Percentiles rank a stretch among this genome's conserved stretches.
phyloP scores from a whole-genome alignment of 2,329 filamentous ascomycete species.

The Trichoderma sp. region DNA sequence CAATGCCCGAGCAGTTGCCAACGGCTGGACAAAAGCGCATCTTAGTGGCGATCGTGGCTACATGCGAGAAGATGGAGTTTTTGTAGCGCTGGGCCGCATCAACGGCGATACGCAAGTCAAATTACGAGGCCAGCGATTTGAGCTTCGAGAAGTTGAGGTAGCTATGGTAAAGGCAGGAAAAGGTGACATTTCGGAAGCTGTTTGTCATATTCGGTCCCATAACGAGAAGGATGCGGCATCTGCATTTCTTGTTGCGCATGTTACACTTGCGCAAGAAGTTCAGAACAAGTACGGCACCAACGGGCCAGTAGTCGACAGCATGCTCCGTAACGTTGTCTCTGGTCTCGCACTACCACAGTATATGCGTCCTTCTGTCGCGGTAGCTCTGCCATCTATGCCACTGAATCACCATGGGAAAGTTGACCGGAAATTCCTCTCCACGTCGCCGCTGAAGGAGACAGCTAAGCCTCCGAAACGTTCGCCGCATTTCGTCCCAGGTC shows the following conservation, averaged over 20 bases:
- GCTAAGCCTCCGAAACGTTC: background rate
- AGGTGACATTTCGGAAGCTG: background rate
- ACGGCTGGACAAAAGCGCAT: background rate
- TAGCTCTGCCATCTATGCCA: conserved; percentile 38
- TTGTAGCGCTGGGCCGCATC: conserved; percentile 45
- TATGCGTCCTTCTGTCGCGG: conserved; percentile 40
- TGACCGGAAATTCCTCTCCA: conserved; percentile 31
- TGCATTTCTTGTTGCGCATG: background rate
- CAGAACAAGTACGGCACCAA: background rate
- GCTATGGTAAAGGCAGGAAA: background rate
- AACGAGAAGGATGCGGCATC: background rate
- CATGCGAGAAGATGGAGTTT: conserved; percentile 37
- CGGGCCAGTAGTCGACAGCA: background rate
- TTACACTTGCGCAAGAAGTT: background rate
- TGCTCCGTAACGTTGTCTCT: background rate
- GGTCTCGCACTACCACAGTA: conserved; percentile 39
- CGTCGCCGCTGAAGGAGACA: background rate
- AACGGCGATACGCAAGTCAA: conserved; percentile 52
- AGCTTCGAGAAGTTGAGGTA: conserved; percentile 39
- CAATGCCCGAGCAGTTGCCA: background rate
- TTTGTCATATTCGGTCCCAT: background rate
- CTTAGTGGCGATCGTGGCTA: background rate
- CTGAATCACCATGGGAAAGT: conserved; percentile 39
- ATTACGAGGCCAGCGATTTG: conserved; percentile 50
- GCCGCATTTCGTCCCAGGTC: background rate